Evolutionary conservation across 2,329 filamentous ascomycete genomes (phyloP).

Genomic region (Cladosporium sp.): DNA sequence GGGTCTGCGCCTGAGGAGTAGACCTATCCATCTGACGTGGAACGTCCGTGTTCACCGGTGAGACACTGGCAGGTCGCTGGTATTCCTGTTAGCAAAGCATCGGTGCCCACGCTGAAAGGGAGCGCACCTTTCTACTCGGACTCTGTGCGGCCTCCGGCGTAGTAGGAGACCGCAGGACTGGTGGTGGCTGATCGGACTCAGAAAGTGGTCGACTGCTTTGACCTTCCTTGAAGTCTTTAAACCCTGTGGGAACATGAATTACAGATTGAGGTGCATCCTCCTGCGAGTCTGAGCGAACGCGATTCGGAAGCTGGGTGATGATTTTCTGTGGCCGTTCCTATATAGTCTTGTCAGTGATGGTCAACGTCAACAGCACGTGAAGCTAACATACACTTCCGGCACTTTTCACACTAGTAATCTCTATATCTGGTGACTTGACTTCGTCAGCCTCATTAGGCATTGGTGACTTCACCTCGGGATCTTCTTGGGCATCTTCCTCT

Average conservation of each 20-base stretch:
- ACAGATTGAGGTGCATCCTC: slow-evolving; percentile 83
- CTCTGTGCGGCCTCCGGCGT: slow-evolving; percentile 31
- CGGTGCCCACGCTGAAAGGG: too few species aligned
- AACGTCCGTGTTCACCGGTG: slow-evolving; percentile 72
- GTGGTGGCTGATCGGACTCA: slow-evolving; percentile 17
- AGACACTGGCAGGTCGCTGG: slow-evolving; percentile 44
- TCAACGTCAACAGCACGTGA: too few species aligned
- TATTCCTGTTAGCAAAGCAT: slow-evolving; percentile 23
- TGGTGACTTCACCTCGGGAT: slow-evolving; percentile 36
- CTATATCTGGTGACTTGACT: slow-evolving; percentile 28
- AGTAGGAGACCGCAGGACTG: slow-evolving; percentile 32
- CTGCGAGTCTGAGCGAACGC: slow-evolving; percentile 46
- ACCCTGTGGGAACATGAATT: slow-evolving; percentile 84
- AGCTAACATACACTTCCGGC: slow-evolving; percentile 26
- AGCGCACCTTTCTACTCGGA: slow-evolving; percentile 29
- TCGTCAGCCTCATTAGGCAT: slow-evolving; percentile 16
- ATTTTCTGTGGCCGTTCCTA: slow-evolving; percentile 40
- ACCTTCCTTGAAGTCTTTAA: slow-evolving; percentile 57
- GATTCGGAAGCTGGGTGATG: slow-evolving; percentile 40
- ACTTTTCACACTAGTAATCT: slow-evolving; percentile 30
- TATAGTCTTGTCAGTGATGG: neutral
- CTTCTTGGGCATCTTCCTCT: slow-evolving; percentile 70
- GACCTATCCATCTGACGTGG: slow-evolving; percentile 59
- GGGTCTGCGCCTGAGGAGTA: slow-evolving; percentile 79
- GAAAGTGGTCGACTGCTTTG: slow-evolving; percentile 5